Evolutionary conservation across 1,139 yeast genomes (phyloP), one percentile per base, ranked within the genome.

Genomic region (Kurtzmaniella quercitrusa): DNA sequence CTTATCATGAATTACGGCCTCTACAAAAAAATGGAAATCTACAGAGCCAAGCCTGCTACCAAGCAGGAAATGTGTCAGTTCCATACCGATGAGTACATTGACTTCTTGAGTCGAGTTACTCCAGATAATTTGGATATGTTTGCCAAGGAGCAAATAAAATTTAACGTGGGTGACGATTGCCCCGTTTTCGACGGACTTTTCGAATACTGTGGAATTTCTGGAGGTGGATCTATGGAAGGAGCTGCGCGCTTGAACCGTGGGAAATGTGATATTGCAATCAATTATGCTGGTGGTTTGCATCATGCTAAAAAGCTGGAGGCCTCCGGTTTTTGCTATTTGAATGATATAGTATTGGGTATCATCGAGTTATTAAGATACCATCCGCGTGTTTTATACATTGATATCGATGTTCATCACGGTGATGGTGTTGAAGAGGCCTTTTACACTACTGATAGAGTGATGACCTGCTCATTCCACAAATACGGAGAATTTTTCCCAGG

Each of bases 381-480:
- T 65, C 95, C 96, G 38, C 76, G 98, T 52, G 98, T 93, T n/a
- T 72, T 93, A 52, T 93, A 93, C 61, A 85, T 93, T 50, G 98
- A 93, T 61, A 93, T 89, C 49, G 98, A 93, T 63, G 88, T 93
- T 18, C 98, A 93, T 61, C 98, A 93, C 58, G 98, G 98, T 45
- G 98, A 93, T 64, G 98, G 98, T 50, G 98, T 93, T 23, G 97
- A 93, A 64, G 98, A 93, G 63, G 98, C 98, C 0, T 93, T 93
- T 59, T 93, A 91, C 64, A 83, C 96, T 9, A 89, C 97, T 4
- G 98, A 93, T 63, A 72, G 98, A 51, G 98, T 93, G 41, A 89
- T 93, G 98, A 93, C 98, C 0, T 88, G 95, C 57, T 88, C 96
- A 5, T 93, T 93, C 74, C 98, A 93, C 68, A 93, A 93, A 61